Evolutionary conservation across 805 yeast species (phyloP).

Genomic region (Teunomyces lycoperdinae): DNA sequence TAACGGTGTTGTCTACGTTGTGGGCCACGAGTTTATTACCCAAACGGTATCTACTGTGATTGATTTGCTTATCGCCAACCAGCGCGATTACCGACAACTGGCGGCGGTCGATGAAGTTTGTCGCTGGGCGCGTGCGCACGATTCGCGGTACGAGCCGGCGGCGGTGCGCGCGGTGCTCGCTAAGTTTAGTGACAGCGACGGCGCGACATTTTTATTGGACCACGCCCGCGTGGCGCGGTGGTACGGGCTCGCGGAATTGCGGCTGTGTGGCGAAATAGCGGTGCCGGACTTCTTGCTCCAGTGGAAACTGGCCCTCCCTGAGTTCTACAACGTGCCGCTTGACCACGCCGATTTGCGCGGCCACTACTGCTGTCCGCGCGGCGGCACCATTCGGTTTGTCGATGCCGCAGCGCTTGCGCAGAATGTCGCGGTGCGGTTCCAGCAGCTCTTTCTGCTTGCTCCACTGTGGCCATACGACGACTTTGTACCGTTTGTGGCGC

Average conservation of each 20-base stretch:
- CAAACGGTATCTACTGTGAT: conserved; percentile 26
- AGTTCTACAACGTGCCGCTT: conserved; percentile 57
- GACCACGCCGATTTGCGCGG: conserved; percentile 57
- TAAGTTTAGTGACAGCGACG: conserved; percentile 37
- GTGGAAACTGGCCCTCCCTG: conserved; percentile 64
- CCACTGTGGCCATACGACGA: conserved; percentile 41
- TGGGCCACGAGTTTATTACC: conserved; percentile 23
- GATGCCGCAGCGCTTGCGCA: conserved; percentile 46
- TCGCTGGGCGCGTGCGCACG: conserved; percentile 3
- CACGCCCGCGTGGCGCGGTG: conserved; percentile 47
- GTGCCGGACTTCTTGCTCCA: conserved; percentile 58
- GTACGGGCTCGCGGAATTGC: conserved; percentile 60
- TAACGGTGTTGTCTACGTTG: conserved; percentile 39
- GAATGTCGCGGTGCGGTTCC: conserved; percentile 9
- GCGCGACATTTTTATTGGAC: conserved; percentile 38
- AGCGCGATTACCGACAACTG: conserved; percentile 15
- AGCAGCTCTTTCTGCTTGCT: conserved; percentile 24
- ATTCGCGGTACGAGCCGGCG: conserved; percentile 7
- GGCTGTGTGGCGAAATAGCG: conserved; percentile 17
- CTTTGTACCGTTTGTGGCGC: conserved; percentile 31
- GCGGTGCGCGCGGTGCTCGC: conserved; percentile 50
- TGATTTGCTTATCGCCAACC: conserved; percentile 23
- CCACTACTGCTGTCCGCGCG: conserved; percentile 45
- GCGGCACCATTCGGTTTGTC: conserved; percentile 50
- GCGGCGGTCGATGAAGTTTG: conserved; percentile 21